Conservation (phyloP, 805 yeast species). For the Ogataea parapolymorpha region DNA sequence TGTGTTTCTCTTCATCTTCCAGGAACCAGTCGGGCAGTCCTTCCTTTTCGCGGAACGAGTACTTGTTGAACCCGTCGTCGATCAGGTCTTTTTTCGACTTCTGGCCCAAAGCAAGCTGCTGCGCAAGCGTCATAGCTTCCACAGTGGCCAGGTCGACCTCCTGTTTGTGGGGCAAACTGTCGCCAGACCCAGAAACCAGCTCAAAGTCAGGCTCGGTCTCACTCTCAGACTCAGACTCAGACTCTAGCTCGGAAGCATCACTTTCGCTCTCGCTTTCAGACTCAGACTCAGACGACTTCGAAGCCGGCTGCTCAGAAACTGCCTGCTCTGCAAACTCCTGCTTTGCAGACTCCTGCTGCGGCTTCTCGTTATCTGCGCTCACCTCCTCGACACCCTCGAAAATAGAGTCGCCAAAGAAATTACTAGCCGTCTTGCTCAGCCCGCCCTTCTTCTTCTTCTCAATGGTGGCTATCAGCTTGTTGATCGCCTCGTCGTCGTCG, state of each 20-base stretch:
- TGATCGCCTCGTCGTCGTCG: constrained; percentile 73
- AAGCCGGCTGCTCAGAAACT: constrained; percentile 12
- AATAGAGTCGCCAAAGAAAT: constrained; percentile 50
- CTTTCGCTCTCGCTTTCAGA: constrained; percentile 11
- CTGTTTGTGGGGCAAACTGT: constrained; percentile 47
- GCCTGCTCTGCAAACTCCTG: constrained; percentile 7
- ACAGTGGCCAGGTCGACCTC: constrained; percentile 85
- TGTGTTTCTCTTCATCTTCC: constrained; percentile 87
- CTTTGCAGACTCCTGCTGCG: constrained; percentile 9
- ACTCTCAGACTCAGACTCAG: constrained; percentile 3
- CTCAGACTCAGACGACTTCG: constrained; percentile 1
- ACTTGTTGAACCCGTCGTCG: constrained; percentile 91
- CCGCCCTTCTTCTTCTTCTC: constrained; percentile 38
- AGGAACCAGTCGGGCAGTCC: constrained; percentile 96
- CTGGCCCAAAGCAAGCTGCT: constrained; percentile 88
- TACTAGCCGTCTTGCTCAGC: constrained; percentile 41
- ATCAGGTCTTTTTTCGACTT: constrained; percentile 77
- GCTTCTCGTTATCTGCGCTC: constrained; percentile 8
- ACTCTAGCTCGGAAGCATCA: constrained; percentile 17
- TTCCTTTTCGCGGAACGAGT: constrained; percentile 86
- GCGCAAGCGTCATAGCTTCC: constrained; percentile 97
- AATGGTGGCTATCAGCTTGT: constrained; percentile 52
- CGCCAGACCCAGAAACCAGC: constrained; percentile 22
- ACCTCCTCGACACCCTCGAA: constrained; percentile 47
- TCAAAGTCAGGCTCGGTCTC: constrained; percentile 41